Percentiles rank a stretch among this genome's conserved stretches.
Conservation (phyloP, 83 land plant species). For the Picea abies region DNA sequence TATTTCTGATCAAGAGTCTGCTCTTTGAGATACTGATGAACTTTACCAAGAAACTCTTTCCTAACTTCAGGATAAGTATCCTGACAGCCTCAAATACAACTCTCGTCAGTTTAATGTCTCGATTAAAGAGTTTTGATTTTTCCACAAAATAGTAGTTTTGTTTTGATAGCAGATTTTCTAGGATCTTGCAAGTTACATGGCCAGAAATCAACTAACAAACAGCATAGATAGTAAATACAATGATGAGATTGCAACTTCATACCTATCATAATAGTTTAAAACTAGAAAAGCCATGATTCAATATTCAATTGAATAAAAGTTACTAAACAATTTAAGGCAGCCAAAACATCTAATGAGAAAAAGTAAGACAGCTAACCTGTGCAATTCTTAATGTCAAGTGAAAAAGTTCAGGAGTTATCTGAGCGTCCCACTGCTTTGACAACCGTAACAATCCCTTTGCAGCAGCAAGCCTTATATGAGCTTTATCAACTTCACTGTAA, state of each 20-base stretch:
- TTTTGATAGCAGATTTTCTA: too few relatives aligned
- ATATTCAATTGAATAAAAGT: not conserved
- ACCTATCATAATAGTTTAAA: not conserved
- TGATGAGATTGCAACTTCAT: not conserved
- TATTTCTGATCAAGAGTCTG: slow-evolving; percentile 62
- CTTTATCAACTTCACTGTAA: slow-evolving; percentile 73
- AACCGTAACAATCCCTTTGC: slow-evolving; percentile 77
- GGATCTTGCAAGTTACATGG: not conserved
- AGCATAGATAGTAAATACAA: not conserved
- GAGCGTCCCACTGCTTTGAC: slow-evolving; percentile 68
- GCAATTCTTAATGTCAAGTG: slow-evolving; percentile 54
- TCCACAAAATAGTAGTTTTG: not conserved
- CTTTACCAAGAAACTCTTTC: slow-evolving; percentile 59
- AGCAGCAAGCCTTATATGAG: slow-evolving; percentile 76
- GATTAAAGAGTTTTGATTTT: not conserved
- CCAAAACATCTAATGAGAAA: not conserved
- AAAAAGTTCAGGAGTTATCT: slow-evolving; percentile 60
- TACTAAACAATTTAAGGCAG: not conserved
- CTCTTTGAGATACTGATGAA: slow-evolving; percentile 72
- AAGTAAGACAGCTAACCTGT: slow-evolving; percentile 40
- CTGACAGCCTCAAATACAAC: slow-evolving; percentile 24
- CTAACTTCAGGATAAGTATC: slow-evolving; percentile 50
- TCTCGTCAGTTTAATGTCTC: not conserved
- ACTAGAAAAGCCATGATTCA: not conserved
- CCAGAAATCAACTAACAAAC: not conserved